Evolutionary conservation across 345 rosid species (phyloP), one percentile per base, ranked within the genome.

Genomic region (Arabidopsis suecica): DNA sequence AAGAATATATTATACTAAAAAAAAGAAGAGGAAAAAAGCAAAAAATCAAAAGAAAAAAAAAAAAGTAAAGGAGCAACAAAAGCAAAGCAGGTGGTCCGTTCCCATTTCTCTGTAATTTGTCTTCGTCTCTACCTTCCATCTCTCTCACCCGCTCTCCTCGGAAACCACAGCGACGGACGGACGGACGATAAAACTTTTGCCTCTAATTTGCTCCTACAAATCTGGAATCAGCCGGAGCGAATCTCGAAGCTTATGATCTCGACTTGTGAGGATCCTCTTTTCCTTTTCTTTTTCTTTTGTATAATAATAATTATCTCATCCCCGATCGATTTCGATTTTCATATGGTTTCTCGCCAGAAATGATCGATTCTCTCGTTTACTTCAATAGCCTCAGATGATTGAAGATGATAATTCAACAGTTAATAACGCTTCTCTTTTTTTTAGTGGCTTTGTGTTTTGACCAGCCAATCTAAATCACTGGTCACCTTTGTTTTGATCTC

Each of bases 191-290:
- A 25, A n/a, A 20, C 6, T 11, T 47, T 33, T 7, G 49, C 62
- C 60, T 63, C 44, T 77, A 67, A 42, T 70, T 38, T 44, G 0
- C 38, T 47, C 76, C 68, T 38, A 1, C 0, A 36, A 59, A 59
- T 18, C 64, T 37, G 64, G 32, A 32, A 68, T 49, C 59, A 12
- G 20, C 76, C 67, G 61, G 60, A 56, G 20, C 53, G n/a, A 77
- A 47, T 64, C 56, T 56, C 65, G 16, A 55, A 69, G 13, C 76
- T 45, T 64, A 63, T 76, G 71, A 61, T 70, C 75, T 76, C 76
- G 28, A 71, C 14, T 59, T 65, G 81, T 78, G 48, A 71, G 81
- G 36, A 58, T 60, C 54, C 9, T 47, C 4, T 45, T 28, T 38
- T 30, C 0, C 0, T 9, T 37, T 50, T 40, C 0, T 9, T 37